A percentile compares a stretch with the other conserved stretches of the same genome.
phyloP scores from a whole-genome alignment of 1,139 yeast genomes.

The Scheffersomyces lignicola region DNA sequence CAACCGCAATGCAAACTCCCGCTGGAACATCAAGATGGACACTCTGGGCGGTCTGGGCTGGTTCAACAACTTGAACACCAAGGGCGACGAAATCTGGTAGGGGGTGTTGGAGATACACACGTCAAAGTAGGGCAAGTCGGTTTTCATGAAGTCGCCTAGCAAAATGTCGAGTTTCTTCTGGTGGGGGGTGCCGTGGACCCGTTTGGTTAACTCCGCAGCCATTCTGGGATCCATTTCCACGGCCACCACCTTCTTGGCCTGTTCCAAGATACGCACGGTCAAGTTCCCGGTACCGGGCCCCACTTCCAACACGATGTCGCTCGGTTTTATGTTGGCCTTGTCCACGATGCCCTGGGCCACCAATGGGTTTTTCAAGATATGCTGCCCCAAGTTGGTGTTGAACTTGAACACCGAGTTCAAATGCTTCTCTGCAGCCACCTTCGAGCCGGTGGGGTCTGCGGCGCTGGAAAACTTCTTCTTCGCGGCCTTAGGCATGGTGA shows the following conservation, averaged over 20 bases:
- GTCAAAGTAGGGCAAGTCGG: constrained; percentile 93
- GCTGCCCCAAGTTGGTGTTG: constrained; percentile 97
- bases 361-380: constrained; percentile 90
- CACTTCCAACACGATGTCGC: constrained; percentile 91
- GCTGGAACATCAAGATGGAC: constrained; percentile 94
- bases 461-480: constrained; percentile 52
- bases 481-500: constrained; percentile 56
- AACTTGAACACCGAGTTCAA: constrained; percentile 87
- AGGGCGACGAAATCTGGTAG: constrained; percentile 94
- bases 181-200: constrained; percentile 95
- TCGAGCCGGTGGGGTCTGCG: constrained; percentile 43
- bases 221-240: constrained; percentile 99
- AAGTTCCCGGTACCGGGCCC: constrained; percentile 99
- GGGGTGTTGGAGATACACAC: constrained; percentile 97
- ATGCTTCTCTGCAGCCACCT: constrained; percentile 66
- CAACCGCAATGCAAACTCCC: constrained; percentile 92
- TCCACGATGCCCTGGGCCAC: constrained; percentile 98
- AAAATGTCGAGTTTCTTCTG: constrained; percentile 89
- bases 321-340: constrained; percentile 89
- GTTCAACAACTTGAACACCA: constrained; percentile 87
- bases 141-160: constrained; percentile 94
- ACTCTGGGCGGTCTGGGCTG: constrained; percentile 95
- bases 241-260: constrained; percentile 89
- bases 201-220: constrained; percentile 97
- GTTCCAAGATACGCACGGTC: constrained; percentile 88